Percentiles rank a stretch among this genome's conserved stretches.
Conservation (phyloP, 768 basidiomycete genomes). For the Trametes cubensis region DNA sequence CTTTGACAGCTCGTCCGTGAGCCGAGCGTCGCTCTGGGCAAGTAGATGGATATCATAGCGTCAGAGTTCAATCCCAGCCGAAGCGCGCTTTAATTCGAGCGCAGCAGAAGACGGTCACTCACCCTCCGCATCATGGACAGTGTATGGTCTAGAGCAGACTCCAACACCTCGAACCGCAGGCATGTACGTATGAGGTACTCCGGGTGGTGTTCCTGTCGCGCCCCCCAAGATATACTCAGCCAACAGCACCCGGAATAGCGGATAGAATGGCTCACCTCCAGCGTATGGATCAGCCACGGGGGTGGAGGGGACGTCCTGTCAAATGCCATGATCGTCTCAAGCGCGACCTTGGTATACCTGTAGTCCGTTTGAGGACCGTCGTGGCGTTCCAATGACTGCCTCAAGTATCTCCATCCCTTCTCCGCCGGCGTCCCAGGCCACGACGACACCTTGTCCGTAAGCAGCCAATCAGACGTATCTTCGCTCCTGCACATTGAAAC, state of each 20-base stretch:
- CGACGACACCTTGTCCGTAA: conserved; percentile 75
- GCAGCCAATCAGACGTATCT: conserved; percentile 79
- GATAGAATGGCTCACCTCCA: conserved; percentile 55
- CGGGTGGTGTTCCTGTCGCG: conserved; percentile 64
- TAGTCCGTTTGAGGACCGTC: conserved; percentile 73
- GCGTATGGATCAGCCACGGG: conserved; percentile 77
- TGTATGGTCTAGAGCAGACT: conserved; percentile 75
- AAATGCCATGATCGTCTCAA: conserved; percentile 74
- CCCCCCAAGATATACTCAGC: conserved; percentile 3
- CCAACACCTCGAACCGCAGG: conserved; percentile 78
- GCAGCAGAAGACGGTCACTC: conserved; percentile 30
- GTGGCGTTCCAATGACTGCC: conserved; percentile 74
- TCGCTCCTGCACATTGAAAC: conserved; percentile 52
- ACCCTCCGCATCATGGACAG: conserved; percentile 76
- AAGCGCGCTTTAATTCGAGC: conserved; percentile 8
- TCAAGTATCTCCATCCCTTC: conserved; percentile 87
- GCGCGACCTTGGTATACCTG: conserved; percentile 72
- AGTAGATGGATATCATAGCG: neutral
- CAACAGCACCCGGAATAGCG: conserved; percentile 1
- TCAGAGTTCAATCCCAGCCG: conserved; percentile 5
- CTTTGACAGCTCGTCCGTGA: conserved; percentile 55
- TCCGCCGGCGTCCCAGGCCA: conserved; percentile 84
- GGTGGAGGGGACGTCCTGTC: conserved; percentile 69
- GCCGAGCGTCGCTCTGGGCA: conserved; percentile 52
- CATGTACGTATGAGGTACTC: conserved; percentile 83